These are phyloP conservation scores for Eimeria necatrix DNA, from an alignment of 169 alveolate genomes.

Conservation along the genomic window DNA sequence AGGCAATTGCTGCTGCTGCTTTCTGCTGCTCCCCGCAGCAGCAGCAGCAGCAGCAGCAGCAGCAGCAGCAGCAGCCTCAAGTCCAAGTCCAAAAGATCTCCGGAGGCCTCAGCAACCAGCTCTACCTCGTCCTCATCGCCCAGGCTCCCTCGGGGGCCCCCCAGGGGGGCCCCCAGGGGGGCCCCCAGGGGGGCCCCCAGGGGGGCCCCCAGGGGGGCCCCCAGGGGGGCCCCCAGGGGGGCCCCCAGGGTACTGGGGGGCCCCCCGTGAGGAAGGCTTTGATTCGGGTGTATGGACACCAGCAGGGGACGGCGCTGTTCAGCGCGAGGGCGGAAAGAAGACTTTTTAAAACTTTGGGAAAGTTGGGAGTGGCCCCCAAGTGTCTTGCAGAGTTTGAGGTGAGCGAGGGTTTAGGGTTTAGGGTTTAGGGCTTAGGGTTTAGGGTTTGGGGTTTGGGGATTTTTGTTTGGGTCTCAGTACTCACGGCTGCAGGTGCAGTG, in stretches of 20 bases:
- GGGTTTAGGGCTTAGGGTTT: neutral
- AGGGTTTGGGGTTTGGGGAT: too few species aligned
- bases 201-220: too few species aligned
- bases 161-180: neutral
- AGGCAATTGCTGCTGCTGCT: neutral
- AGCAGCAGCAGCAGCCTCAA: neutral
- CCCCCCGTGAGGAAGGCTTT: neutral
- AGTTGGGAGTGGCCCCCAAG: constrained; percentile 64
- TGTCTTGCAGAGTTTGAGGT: constrained; percentile 64
- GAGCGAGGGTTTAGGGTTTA: neutral
- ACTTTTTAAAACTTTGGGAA: constrained; percentile 57
- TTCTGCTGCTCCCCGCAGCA: neutral
- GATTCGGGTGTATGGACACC: constrained; percentile 74
- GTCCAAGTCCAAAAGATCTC: neutral
- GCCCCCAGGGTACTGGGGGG: neutral
- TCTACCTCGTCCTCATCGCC: constrained; percentile 23
- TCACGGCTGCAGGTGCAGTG: neutral
- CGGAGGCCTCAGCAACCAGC: constrained; percentile 76
- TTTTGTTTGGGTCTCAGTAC: too few species aligned
- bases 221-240: neutral
- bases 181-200: neutral
- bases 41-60: too few species aligned
- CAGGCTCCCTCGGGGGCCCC: neutral
- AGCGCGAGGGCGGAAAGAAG: constrained; percentile 47
- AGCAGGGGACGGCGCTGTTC: constrained; percentile 57